A percentile compares a stretch with the other conserved stretches of the same genome.
Evolutionary conservation across 768 basidiomycete genomes (phyloP).

Genomic region (Tylopilus intermedius): DNA sequence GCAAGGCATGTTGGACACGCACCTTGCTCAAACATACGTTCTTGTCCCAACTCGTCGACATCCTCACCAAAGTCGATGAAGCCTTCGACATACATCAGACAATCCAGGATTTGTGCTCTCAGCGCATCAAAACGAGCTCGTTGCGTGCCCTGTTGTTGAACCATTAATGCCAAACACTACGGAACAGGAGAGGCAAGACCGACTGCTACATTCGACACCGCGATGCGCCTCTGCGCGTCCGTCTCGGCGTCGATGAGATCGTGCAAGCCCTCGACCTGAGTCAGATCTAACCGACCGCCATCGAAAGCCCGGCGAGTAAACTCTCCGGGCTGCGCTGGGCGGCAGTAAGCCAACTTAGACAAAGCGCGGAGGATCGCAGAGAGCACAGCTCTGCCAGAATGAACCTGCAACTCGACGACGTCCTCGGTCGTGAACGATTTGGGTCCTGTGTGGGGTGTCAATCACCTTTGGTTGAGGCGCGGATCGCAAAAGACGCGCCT

Average conservation of each 20-base stretch:
- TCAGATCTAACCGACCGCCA: constrained; percentile 77
- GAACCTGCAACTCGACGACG: constrained; percentile 79
- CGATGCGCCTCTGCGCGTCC: constrained; percentile 71
- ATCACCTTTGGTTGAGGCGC: background rate
- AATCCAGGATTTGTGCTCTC: constrained; percentile 61
- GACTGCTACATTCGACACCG: constrained; percentile 65
- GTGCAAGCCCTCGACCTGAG: constrained; percentile 82
- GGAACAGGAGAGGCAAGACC: constrained; percentile 23
- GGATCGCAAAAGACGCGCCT: constrained; percentile 38
- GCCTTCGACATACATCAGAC: constrained; percentile 78
- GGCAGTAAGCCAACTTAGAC: constrained; percentile 53
- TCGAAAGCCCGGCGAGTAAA: constrained; percentile 83
- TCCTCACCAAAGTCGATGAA: constrained; percentile 92
- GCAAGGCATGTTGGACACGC: background rate
- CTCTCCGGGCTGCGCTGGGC: constrained; percentile 83
- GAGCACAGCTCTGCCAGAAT: constrained; percentile 81
- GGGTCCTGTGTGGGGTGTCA: constrained; percentile 44
- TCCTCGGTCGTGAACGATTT: constrained; percentile 82
- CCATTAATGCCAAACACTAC: background rate
- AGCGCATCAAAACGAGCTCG: constrained; percentile 58
- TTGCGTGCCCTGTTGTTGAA: constrained; percentile 53
- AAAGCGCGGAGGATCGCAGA: constrained; percentile 64
- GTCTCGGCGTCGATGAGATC: constrained; percentile 90
- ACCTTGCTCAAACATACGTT: constrained; percentile 75
- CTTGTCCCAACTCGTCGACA: constrained; percentile 70